These are phyloP conservation scores for Coniochaeta hoffmannii DNA, from an alignment of 2,329 filamentous ascomycete genomes.

Conservation along the genomic window DNA sequence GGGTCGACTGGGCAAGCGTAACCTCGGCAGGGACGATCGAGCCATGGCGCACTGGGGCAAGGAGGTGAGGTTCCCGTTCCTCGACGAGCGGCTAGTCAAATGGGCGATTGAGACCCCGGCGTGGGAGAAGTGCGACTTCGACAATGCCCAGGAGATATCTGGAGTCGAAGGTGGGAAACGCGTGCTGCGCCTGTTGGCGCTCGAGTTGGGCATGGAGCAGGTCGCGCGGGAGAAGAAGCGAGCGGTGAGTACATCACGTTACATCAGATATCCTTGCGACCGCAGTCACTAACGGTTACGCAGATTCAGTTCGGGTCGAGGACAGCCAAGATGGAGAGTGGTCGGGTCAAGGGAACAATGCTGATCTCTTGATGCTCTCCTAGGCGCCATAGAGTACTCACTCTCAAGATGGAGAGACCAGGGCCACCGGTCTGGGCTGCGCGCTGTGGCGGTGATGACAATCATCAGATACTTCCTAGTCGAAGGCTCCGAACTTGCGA, in stretches of 20 bases:
- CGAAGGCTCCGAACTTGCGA: conserved; percentile 20
- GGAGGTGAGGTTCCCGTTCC: conserved; percentile 82
- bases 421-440: background rate
- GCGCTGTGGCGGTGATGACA: conserved; percentile 55
- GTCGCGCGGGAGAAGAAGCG: conserved; percentile 88
- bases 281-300: conserved; percentile 2
- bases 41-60: conserved; percentile 83
- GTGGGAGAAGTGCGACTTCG: conserved; percentile 85
- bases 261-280: background rate
- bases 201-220: conserved; percentile 60
- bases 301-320: conserved; percentile 77
- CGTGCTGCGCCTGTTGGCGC: conserved; percentile 68
- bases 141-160: conserved; percentile 25
- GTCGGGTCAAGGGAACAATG: conserved; percentile 62
- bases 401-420: background rate
- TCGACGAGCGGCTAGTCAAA: conserved; percentile 79
- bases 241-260: conserved; percentile 50
- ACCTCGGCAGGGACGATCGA: conserved; percentile 87
- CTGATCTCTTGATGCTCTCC: conserved; percentile 34
- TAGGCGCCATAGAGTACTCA: too few relatives aligned
- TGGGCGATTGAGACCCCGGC: conserved; percentile 71
- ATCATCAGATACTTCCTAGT: conserved; percentile 69
- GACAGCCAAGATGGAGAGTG: conserved; percentile 75
- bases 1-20: conserved; percentile 79
- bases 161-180: conserved; percentile 72